Base-by-base conservation (phyloP, 371 early-diverging fungal species). In the Mucor plumbeus region DNA sequence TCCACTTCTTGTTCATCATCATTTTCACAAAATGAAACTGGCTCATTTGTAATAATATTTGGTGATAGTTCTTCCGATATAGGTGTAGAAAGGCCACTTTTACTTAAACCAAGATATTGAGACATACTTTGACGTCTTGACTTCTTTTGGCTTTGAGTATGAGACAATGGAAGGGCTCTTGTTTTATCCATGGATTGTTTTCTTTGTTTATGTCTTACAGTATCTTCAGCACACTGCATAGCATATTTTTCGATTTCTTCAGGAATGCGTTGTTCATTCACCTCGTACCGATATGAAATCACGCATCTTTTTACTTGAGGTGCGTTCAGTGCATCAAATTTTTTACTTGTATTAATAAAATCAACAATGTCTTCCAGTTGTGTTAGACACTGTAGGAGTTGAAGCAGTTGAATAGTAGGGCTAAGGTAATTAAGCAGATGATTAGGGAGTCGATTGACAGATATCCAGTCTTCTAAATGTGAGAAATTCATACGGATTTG, bases 401-500 rank as follows among this genome's bases (percentile, higher is more conserved):
- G 94, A 4, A 92, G 74, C 19, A 95, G 77, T 63, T 95, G 94
- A 15, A 91, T 80, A 4, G 88, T 74, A 5, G 96, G 93, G 36
- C 77, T 78, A 19, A 88, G 70, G 39, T 86, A 85, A 31, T 73
- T 65, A 14, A 77, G 44, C 6, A 88, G 61, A 10, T 78, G 77
- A 2, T 82, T 68, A 0, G 89, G 88, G 5, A 79, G 64, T n/a
- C 72, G 77, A 36, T 88, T 83, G 26, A 75, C 77, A 33, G 92
- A 85, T 38, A 94, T 80, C 96, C 96, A 96, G 54, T 95, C 95
- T 71, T 91, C 92, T 19, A 96, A 44, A 21, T 80, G 79, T 1
- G 91, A 87, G n/a, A 96, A 67, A 70, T 96, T 97, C 83, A 94
- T 86, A 47, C 92, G 90, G 15, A 95, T 85, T 72, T 91, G 94